Base-by-base conservation (phyloP, 495 filamentous ascomycete species). In the Jackrogersella minutella region DNA sequence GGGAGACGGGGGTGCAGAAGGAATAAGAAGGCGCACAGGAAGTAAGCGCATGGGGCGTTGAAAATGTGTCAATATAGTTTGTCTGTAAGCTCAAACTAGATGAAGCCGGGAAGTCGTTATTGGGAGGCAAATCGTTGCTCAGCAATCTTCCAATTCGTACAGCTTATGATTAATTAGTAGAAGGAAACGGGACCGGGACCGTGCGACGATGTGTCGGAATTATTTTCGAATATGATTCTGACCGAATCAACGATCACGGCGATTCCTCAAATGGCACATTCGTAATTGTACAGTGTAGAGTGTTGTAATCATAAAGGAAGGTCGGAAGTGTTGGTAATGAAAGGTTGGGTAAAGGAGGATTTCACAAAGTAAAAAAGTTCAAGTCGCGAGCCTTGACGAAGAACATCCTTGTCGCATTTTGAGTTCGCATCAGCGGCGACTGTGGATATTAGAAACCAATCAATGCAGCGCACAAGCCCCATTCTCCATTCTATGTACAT, bases 11-110 rank as follows among this genome's bases (percentile, higher is more conserved):
- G 17, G 24, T 22, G 36, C 16, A 31, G 40, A 49, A 77, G 80
- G 58, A 75, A 76, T 33, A 78, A 44, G 5, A 46, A 41, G 24
- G 43, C n/a, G 40, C 39, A 55, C 39, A 9, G 41, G 34, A 19
- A 39, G 26, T 36, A n/a, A 40, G 55, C 54, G 44, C 54, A 64
- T 59, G 46, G 22, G 40, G 39, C 9, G 53, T 34, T 28, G 19
- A 6, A 47, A 24, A 55, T 33, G 2, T 37, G 16, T 58, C 13
- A 36, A 58, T 53, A 14, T 34, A 40, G 16, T 43, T 43, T 61
- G 24, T 2, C 36, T 50, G 22, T 51, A 43, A 46, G 37, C 16
- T 61, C 14, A 62, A 14, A 58, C 31, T 22, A n/a, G 36, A 31
- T 34, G 36, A 51, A 28, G 37, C 58, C 17, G 24, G 28, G 19